These are phyloP conservation scores for Xylaria sp. DNA, from an alignment of 2,329 filamentous ascomycete species.

Conservation along the genomic window DNA sequence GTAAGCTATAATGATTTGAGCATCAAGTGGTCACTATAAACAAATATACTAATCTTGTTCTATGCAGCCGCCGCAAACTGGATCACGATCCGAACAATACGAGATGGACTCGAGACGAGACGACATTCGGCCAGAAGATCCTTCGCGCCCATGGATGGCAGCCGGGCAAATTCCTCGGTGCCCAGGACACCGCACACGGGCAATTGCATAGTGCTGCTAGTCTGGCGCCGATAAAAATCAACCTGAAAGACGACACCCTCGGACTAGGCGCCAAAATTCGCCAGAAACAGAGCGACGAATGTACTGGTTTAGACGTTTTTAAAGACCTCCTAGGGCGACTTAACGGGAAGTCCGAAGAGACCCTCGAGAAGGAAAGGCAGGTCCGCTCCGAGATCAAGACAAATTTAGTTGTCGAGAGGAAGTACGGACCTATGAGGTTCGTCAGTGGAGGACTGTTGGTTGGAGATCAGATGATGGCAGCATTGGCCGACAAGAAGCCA, in stretches of 20 bases:
- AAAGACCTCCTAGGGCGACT: conserved; percentile 86
- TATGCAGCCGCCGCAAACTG: conserved; percentile 69
- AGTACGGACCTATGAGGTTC: conserved; percentile 85
- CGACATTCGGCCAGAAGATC: conserved; percentile 88
- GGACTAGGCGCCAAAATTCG: conserved; percentile 80
- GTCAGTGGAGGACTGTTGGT: conserved; percentile 81
- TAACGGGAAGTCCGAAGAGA: conserved; percentile 85
- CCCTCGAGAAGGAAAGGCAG: conserved; percentile 75
- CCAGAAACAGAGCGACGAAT: conserved; percentile 75
- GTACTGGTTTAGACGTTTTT: conserved; percentile 87
- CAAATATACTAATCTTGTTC: conserved; percentile 26
- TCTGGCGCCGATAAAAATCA: conserved; percentile 84
- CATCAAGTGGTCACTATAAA: background rate
- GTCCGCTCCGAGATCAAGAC: conserved; percentile 76
- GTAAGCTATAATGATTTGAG: conserved; percentile 33
- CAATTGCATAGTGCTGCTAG: conserved; percentile 82
- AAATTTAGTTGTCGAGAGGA: conserved; percentile 76
- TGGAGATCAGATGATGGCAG: conserved; percentile 62
- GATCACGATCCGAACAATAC: conserved; percentile 96
- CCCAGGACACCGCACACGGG: conserved; percentile 77
- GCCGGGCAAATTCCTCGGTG: conserved; percentile 84
- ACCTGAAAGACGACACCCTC: conserved; percentile 89
- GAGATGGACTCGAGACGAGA: conserved; percentile 84
- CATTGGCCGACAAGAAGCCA: conserved; percentile 42
- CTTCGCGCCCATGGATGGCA: conserved; percentile 90